Conservation (phyloP, 257 asterid genomes). For the Nicotiana otophora region DNA sequence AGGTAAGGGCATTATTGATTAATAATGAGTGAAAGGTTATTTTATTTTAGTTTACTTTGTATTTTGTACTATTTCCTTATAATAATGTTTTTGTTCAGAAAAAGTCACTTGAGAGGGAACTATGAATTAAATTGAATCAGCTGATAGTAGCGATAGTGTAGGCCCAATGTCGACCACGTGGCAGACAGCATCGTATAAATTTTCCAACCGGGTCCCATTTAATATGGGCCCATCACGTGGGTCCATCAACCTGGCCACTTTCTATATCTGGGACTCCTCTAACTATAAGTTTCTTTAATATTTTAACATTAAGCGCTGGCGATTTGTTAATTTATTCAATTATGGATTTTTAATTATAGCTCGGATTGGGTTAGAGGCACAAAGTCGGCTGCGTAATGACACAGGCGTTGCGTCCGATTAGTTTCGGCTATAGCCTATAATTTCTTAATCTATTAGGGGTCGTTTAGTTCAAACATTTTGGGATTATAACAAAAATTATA, state of each 20-base stretch:
- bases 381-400: slow-evolving; percentile 8
- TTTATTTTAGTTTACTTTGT: slow-evolving; percentile 8
- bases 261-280: background rate
- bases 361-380: background rate
- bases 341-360: background rate
- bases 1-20: slow-evolving; percentile 37
- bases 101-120: background rate
- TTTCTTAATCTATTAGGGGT: background rate
- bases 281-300: background rate
- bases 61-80: background rate
- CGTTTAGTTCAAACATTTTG: too few relatives aligned
- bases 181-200: slow-evolving; percentile 45
- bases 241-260: slow-evolving; percentile 10
- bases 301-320: background rate
- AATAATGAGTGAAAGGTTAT: slow-evolving; percentile 14
- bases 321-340: background rate
- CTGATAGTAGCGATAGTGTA: slow-evolving; percentile 30
- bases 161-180: slow-evolving; percentile 55
- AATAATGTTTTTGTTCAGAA: background rate
- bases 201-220: slow-evolving; percentile 37
- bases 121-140: slow-evolving; percentile 8
- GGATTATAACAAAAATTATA: too few relatives aligned
- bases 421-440: background rate
- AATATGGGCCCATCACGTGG: slow-evolving; percentile 35
- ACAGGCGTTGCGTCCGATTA: background rate